Conservation (phyloP, 441 rosid species). For the Rhodomyrtus psidioides region DNA sequence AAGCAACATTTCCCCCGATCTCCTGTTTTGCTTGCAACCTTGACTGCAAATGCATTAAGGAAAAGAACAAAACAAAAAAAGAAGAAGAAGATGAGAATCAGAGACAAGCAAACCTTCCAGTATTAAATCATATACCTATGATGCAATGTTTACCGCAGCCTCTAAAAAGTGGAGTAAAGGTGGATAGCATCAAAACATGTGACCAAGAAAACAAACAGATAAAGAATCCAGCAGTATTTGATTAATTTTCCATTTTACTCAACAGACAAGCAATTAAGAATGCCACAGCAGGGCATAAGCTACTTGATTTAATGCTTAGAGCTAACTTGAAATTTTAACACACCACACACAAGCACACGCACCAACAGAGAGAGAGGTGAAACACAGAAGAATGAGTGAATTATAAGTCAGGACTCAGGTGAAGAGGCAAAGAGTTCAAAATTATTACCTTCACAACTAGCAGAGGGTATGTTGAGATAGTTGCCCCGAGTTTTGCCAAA, state of each 20-base stretch:
- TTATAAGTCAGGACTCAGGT: not conserved
- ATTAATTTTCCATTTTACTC: not conserved
- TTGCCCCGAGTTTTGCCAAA: conserved; percentile 67
- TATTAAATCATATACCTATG: not conserved
- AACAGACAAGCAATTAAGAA: not conserved
- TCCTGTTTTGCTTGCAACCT: conserved; percentile 79
- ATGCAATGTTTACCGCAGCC: not conserved
- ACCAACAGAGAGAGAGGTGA: not conserved
- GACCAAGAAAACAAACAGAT: not conserved
- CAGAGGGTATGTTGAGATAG: conserved; percentile 55
- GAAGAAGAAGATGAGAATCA: not conserved
- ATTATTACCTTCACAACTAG: conserved; percentile 63
- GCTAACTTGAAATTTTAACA: not conserved
- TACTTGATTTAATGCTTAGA: not conserved
- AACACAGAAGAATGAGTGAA: not conserved
- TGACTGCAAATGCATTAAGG: conserved; percentile 31
- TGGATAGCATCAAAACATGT: not conserved
- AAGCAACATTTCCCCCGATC: conserved; percentile 47
- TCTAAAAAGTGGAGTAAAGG: not conserved
- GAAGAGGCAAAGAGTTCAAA: not conserved
- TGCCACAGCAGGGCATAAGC: not conserved
- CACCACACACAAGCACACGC: not conserved
- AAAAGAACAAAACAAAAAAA: no score
- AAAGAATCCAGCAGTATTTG: not conserved
- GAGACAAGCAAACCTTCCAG: not conserved